Evolutionary conservation across 1,284 basidiomycete species (phyloP).

Genomic region (Ceratobasidium sp.): DNA sequence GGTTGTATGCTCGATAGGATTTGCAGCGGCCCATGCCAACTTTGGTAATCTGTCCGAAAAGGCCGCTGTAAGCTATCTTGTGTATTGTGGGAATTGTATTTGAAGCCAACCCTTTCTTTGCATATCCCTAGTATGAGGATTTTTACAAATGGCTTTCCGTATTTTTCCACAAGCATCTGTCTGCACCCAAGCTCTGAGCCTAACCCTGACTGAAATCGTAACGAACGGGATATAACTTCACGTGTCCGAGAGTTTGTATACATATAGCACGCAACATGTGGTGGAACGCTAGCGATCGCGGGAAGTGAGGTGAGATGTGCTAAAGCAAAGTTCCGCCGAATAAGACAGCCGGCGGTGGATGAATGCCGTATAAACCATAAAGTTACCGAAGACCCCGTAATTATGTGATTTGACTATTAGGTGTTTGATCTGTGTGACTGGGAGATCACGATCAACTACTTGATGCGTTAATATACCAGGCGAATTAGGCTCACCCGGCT

Average conservation of each 20-base stretch:
- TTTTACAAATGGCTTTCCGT: constrained; percentile 6
- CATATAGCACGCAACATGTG: background rate
- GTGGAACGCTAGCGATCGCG: background rate
- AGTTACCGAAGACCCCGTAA: background rate
- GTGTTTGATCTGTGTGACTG: background rate
- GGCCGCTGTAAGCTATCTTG: background rate
- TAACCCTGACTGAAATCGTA: too few species aligned
- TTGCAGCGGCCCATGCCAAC: constrained; percentile 8
- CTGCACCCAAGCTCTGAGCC: background rate
- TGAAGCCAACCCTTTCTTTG: background rate
- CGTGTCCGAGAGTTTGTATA: background rate
- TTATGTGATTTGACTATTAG: background rate
- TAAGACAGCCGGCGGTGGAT: background rate
- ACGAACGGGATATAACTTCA: background rate
- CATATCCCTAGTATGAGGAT: constrained; percentile 4
- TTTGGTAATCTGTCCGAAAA: background rate
- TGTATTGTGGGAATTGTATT: background rate
- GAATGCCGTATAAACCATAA: background rate
- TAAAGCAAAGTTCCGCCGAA: background rate
- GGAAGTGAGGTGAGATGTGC: constrained; percentile 12
- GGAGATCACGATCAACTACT: background rate
- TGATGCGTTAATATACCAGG: background rate
- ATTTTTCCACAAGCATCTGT: constrained; percentile 8
- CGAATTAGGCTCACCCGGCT: background rate
- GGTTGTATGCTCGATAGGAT: too few species aligned